Evolutionary conservation across 208 protist species (phyloP), one percentile per base, ranked within the genome.

Genomic region (Porcisia hertigi): DNA sequence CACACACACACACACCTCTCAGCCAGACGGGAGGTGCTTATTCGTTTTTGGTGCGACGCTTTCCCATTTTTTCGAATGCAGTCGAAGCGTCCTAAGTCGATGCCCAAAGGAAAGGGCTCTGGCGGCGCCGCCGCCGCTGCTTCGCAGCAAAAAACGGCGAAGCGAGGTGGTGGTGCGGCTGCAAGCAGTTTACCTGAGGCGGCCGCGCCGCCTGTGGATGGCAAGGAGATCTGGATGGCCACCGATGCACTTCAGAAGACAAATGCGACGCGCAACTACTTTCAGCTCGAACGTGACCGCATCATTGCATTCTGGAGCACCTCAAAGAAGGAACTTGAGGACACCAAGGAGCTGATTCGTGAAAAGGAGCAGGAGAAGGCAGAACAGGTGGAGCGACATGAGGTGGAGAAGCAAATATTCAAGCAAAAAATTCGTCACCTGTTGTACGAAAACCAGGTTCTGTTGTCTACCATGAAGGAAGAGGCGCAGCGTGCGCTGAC

Each of bases 401-500:
- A 98, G 75, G 94, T 99, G 14, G 95, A 98, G 79, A 97, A 98
- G 71, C 96, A 98, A 76, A 96, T 98, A 9, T 98, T 99, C 88
- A 98, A 99, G 90, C 97, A 99, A 77, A 98, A 99, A 84, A 98
- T 99, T 53, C 96, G 98, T 65, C 97, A 99, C 73, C 78, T 99
- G 62, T 77, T 99, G 36, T 99, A 98, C 73, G 96, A 98, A 86
- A 97, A 99, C 75, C 92, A 99, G 76, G 84, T 98, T 78, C 93
- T 97, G 75, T 74, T 98, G 25, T 86, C 96, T 1, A 82, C 88
- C 76, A 88, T 98, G 69, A 95, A 94, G 77, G 88, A 94, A 62
- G 95, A 98, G 75, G 89, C 88, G 14, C 95, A 99, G 86, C 84
- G 94, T 16, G 88, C 95, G 39, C 84, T 98, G 69, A 86, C 92